These are phyloP conservation scores for Pseudonitzschia delicatissima DNA, from an alignment of 108 stramenopile species.

Conservation along the genomic window DNA sequence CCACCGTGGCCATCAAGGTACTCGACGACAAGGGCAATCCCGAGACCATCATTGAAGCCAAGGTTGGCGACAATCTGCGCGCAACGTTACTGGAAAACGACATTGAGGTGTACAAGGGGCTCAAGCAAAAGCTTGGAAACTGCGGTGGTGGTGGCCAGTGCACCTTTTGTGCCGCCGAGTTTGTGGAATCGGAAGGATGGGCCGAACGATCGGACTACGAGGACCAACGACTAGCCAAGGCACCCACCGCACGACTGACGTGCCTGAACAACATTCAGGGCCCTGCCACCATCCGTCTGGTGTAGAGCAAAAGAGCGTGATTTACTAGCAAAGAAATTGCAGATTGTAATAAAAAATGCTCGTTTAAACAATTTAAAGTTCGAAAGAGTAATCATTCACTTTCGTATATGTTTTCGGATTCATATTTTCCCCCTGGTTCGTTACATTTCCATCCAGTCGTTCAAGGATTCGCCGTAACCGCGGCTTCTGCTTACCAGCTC, in stretches of 20 bases:
- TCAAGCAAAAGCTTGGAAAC: slow-evolving; percentile 58
- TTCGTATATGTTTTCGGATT: not conserved
- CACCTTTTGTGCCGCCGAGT: slow-evolving; percentile 76
- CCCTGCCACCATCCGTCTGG: slow-evolving; percentile 61
- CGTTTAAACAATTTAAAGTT: no score
- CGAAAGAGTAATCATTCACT: not conserved
- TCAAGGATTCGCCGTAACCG: slow-evolving; percentile 11
- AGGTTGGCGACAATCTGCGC: slow-evolving; percentile 82
- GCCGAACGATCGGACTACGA: slow-evolving; percentile 70
- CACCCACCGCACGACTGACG: slow-evolving; percentile 47
- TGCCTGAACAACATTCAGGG: slow-evolving; percentile 83
- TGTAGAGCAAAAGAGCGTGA: no score
- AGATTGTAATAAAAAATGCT: no score
- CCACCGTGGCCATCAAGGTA: slow-evolving; percentile 57
- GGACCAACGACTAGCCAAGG: slow-evolving; percentile 46
- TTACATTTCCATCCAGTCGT: not conserved
- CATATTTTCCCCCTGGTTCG: not conserved
- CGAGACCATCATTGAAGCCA: slow-evolving; percentile 48
- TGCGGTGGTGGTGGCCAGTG: slow-evolving; percentile 77
- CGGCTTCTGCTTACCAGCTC: slow-evolving; percentile 10
- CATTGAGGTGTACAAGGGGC: slow-evolving; percentile 70
- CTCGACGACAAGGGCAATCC: slow-evolving; percentile 46
- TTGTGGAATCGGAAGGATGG: slow-evolving; percentile 65
- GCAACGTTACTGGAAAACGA: slow-evolving; percentile 58
- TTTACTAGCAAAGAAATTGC: no score